Evolutionary conservation across 306 rosid species (phyloP).

Genomic region (Begonia loranthoides): DNA sequence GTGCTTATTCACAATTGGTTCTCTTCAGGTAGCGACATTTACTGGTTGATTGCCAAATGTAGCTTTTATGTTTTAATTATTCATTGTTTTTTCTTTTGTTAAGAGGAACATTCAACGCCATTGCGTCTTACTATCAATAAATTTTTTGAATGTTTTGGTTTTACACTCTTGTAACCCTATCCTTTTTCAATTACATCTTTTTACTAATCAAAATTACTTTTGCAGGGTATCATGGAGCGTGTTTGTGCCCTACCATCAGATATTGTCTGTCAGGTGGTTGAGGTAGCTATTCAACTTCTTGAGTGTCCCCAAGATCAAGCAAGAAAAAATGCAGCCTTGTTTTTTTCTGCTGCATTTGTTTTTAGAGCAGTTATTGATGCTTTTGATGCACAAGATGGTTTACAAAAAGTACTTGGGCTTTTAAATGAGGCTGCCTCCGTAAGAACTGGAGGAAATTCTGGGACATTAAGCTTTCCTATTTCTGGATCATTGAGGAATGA

Average conservation of each 20-base stretch:
- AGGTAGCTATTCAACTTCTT: slow-evolving; percentile 81
- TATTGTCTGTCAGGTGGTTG: slow-evolving; percentile 66
- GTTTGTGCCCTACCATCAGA: slow-evolving; percentile 95
- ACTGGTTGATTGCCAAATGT: not conserved
- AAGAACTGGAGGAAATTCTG: slow-evolving; percentile 84
- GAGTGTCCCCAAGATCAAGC: slow-evolving; percentile 90
- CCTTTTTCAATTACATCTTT: too few species aligned
- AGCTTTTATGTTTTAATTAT: too few species aligned
- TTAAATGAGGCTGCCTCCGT: slow-evolving; percentile 80
- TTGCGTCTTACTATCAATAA: slow-evolving; percentile 1
- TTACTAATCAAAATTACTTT: not conserved
- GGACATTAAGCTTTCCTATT: slow-evolving; percentile 50
- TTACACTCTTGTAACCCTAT: too few species aligned
- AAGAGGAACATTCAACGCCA: not conserved
- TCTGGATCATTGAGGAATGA: slow-evolving; percentile 76
- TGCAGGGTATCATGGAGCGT: slow-evolving; percentile 91
- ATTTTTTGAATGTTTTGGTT: too few species aligned
- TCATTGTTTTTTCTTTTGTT: too few species aligned
- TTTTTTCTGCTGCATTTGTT: slow-evolving; percentile 87
- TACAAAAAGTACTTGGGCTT: slow-evolving; percentile 66
- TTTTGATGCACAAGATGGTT: slow-evolving; percentile 84
- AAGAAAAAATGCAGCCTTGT: slow-evolving; percentile 83
- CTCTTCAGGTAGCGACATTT: slow-evolving; percentile 61
- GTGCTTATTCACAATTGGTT: slow-evolving; percentile 82
- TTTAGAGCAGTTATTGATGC: slow-evolving; percentile 96